Percentiles rank a stretch among this genome's conserved stretches.
Conservation (phyloP, 805 yeast genomes). For the Cyberlindnera nakhonratchasimensis region DNA sequence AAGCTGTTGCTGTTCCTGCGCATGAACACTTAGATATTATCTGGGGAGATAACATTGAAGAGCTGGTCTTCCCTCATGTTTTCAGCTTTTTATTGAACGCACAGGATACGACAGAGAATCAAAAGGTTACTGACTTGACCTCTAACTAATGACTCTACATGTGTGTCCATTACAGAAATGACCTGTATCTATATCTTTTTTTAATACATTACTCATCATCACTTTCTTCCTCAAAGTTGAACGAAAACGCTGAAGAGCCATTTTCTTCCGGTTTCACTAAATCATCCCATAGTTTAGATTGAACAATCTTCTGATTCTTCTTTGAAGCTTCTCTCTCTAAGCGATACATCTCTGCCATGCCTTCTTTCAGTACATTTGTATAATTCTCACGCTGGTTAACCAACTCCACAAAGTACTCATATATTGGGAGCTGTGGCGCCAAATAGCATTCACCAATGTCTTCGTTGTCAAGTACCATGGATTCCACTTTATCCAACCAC, state of each 20-base stretch:
- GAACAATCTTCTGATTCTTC: conserved; percentile 30
- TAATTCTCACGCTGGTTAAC: conserved; percentile 39
- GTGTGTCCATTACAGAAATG: background rate
- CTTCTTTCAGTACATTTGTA: conserved; percentile 33
- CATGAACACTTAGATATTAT: conserved; percentile 89
- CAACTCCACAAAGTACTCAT: conserved; percentile 54
- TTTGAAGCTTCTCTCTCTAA: conserved; percentile 32
- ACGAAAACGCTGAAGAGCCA: conserved; percentile 18
- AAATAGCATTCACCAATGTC: conserved; percentile 57
- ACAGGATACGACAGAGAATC: conserved; percentile 3
- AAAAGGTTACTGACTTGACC: conserved; percentile 9
- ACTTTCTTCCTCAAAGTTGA: conserved; percentile 26
- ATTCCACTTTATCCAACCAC: conserved; percentile 31
- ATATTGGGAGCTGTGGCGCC: conserved; percentile 52
- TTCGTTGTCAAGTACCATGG: conserved; percentile 39
- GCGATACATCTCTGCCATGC: conserved; percentile 32
- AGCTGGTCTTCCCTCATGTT: conserved; percentile 42
- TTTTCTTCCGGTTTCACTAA: conserved; percentile 23
- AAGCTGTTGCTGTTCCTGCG: conserved; percentile 52
- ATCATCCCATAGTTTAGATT: conserved; percentile 53
- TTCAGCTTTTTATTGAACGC: conserved; percentile 31
- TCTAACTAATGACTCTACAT: background rate
- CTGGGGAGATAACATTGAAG: conserved; percentile 74
- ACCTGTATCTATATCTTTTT: background rate
- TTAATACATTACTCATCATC: conserved; percentile 18